phyloP scores from a whole-genome alignment of 352 stramenopile species.

The Peronospora farinosa region DNA sequence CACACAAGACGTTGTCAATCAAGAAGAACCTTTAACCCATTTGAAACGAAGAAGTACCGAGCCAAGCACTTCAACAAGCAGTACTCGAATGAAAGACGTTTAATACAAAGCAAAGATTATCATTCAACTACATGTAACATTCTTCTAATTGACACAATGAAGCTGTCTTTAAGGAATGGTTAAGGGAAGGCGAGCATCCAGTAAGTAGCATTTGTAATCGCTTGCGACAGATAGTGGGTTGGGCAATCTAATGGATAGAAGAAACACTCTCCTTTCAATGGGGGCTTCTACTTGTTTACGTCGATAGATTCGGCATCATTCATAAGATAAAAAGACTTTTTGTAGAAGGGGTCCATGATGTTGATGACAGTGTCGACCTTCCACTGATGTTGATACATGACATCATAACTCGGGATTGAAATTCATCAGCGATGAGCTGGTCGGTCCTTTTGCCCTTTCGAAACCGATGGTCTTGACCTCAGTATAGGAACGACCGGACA shows the following conservation, averaged over 20 bases:
- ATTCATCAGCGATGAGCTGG: not conserved
- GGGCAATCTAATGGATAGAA: too few species aligned
- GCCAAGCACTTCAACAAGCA: too few species aligned
- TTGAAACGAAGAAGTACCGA: not conserved
- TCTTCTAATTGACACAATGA: too few species aligned
- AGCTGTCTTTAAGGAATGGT: too few species aligned
- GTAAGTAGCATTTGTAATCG: not conserved
- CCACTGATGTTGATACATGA: not conserved
- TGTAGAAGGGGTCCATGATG: not conserved
- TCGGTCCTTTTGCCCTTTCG: not conserved
- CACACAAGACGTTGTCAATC: constrained; percentile 26
- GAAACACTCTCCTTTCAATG: too few species aligned
- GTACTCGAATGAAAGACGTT: too few species aligned
- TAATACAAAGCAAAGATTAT: too few species aligned
- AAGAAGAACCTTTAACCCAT: constrained; percentile 36
- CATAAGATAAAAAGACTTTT: not conserved
- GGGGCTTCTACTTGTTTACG: too few species aligned
- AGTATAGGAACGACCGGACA: not conserved
- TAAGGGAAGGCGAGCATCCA: not conserved
- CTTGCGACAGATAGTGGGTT: too few species aligned
- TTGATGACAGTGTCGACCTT: not conserved
- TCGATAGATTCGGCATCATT: not conserved
- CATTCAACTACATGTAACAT: too few species aligned
- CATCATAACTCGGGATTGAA: not conserved
- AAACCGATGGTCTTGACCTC: not conserved